A percentile compares a stretch with the other conserved stretches of the same genome.
These are phyloP conservation scores for Oenanthe javanica DNA, from an alignment of 140 eudicot species.

Conservation along the genomic window DNA sequence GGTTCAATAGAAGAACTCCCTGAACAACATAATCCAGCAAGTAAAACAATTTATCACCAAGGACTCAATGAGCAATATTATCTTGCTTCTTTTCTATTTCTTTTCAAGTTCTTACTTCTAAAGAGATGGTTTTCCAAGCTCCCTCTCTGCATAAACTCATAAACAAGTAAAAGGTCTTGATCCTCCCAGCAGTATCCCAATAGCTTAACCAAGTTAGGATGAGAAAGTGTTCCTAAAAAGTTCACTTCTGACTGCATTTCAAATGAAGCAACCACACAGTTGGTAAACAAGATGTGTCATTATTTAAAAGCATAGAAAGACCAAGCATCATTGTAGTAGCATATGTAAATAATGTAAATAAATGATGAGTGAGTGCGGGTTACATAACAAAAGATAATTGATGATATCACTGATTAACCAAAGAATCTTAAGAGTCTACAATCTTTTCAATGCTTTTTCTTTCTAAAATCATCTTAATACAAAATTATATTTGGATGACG, in stretches of 20 bases:
- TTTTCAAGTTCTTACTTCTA: not conserved
- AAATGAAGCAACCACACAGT: not conserved
- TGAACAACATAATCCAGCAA: not conserved
- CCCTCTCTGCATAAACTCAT: slow-evolving; percentile 7
- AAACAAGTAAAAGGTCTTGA: slow-evolving; percentile 10
- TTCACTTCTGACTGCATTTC: slow-evolving; percentile 12
- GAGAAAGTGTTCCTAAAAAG: slow-evolving; percentile 9
- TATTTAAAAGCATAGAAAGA: not conserved
- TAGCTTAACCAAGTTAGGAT: slow-evolving; percentile 10
- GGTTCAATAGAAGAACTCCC: slow-evolving; percentile 1
- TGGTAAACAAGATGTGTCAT: not conserved
- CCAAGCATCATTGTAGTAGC: not conserved
- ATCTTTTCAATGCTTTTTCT: not conserved
- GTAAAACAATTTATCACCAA: not conserved
- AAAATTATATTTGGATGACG: not conserved
- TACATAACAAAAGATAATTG: not conserved
- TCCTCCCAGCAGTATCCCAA: slow-evolving; percentile 14
- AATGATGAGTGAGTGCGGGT: not conserved
- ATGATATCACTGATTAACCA: not conserved
- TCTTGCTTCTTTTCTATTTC: too few species aligned
- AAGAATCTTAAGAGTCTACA: not conserved
- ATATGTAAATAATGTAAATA: not conserved
- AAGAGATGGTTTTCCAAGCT: slow-evolving; percentile 13
- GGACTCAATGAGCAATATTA: not conserved
- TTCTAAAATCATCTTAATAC: not conserved